phyloP scores from a whole-genome alignment of 352 stramenopile genomes.

The Globisporangium ultimum region DNA sequence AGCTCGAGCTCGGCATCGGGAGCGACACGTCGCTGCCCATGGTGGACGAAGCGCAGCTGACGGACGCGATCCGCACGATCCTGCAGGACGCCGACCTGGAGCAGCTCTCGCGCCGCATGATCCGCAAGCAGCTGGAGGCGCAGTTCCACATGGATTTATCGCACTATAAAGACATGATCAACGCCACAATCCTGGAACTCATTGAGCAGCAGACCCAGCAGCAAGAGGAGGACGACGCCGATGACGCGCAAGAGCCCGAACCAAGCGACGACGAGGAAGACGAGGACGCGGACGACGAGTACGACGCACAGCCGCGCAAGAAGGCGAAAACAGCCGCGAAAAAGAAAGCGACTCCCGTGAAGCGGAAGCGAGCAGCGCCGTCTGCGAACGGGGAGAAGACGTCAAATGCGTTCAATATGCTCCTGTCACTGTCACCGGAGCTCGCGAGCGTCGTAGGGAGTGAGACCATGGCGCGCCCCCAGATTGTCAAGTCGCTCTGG shows the following conservation, averaged over 20 bases:
- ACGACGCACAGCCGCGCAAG: constrained; percentile 22
- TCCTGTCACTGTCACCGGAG: constrained; percentile 73
- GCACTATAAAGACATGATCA: constrained; percentile 82
- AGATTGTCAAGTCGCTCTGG: constrained; percentile 96
- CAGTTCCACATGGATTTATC: constrained; percentile 78
- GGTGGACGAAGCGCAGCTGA: constrained; percentile 62
- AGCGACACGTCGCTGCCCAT: constrained; percentile 31
- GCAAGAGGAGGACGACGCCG: constrained; percentile 47
- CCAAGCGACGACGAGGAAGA: constrained; percentile 33
- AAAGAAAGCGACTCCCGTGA: constrained; percentile 58
- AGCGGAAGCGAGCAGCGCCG: constrained; percentile 44
- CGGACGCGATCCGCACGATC: constrained; percentile 71
- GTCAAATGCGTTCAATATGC: constrained; percentile 71
- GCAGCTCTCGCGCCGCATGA: constrained; percentile 83
- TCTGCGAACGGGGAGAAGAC: constrained; percentile 22
- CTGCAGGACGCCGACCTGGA: constrained; percentile 79
- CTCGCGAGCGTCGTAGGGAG: constrained; percentile 80
- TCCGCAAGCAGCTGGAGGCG: constrained; percentile 82
- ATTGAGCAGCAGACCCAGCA: constrained; percentile 78
- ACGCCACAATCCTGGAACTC: constrained; percentile 71
- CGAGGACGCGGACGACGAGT: constrained; percentile 37
- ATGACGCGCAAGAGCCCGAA: neutral
- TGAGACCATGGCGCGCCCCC: constrained; percentile 84
- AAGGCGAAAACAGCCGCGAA: constrained; percentile 35
- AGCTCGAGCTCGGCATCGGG: constrained; percentile 51